Evolutionary conservation across 805 yeast species (phyloP), one percentile per base, ranked within the genome.

Genomic region (Schwanniomyces vanrijiae): DNA sequence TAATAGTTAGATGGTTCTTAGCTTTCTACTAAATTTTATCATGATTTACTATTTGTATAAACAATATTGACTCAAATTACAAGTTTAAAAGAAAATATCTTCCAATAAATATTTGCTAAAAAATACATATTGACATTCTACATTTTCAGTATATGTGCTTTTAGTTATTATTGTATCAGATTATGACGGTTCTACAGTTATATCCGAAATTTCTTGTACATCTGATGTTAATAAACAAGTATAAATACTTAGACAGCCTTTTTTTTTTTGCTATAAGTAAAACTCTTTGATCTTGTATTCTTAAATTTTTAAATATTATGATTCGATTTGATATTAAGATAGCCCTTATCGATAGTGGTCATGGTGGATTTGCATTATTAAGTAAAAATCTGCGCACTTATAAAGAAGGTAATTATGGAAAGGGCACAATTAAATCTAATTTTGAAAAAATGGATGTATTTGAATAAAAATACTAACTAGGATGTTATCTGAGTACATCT

Each of bases 401-500:
- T 40, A 48, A 47, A 37, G 63, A 65, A 38, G 71, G 71, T 1
- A 46, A 47, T 5, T n/a, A 16, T 13, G 37, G n/a, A 18, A 16
- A 16, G 11, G 19, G n/a, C 11, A 18, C 7, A 5, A 55, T 63
- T 3, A 55, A 62, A 0, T 60, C 60, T 1, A 58, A 56, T 19
- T 70, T 70, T 45, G 55, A 61, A 7, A 58, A 63, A 40, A 51
- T 75, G 18, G 73, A 71, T 11, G 78, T 71, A 1, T 76, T 75
- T 55, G 81, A 76, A 51, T 77, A 71, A 47, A 72, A 71, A 26
- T 51, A 50, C 10, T 50, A 56, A 11, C 59, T 75, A 24, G 81
- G 81, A n/a, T n/a, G 81, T 81, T 1, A 68, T 73, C 5, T 76
- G 80, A 80, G 54, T 67, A 63, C 64, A 4, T 55, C 54, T 13